Evolutionary conservation across 1,284 basidiomycete species (phyloP).

Genomic region (Naganishia albida): DNA sequence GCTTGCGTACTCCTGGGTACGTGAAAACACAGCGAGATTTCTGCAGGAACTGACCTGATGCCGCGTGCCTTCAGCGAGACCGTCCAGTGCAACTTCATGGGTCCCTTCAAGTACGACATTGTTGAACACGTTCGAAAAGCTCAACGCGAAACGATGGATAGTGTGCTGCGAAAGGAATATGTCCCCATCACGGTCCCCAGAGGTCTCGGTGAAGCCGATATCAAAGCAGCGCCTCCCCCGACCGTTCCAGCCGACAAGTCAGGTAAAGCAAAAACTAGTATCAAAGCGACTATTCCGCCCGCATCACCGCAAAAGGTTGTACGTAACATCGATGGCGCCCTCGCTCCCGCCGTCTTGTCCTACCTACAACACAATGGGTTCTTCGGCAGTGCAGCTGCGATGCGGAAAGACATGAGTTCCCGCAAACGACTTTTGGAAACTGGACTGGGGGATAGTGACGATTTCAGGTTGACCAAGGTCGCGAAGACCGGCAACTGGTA

Average conservation of each 20-base stretch:
- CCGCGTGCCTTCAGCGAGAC: constrained; percentile 56
- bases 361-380: constrained; percentile 23
- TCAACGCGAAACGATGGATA: not conserved
- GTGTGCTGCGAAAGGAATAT: constrained; percentile 2
- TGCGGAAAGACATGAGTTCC: constrained; percentile 25
- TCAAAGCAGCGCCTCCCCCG: not conserved
- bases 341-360: constrained; percentile 23
- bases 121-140: constrained; percentile 64
- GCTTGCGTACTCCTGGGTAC: constrained; percentile 68
- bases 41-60: constrained; percentile 7
- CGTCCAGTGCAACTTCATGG: constrained; percentile 77
- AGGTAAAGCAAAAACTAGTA: not conserved
- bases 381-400: constrained; percentile 14
- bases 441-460: constrained; percentile 1
- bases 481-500: constrained; percentile 19
- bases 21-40: not conserved
- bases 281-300: not conserved
- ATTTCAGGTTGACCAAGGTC: not conserved
- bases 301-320: constrained; percentile 14
- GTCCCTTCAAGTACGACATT: constrained; percentile 83
- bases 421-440: constrained; percentile 20
- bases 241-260: not conserved
- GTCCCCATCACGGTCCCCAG: constrained; percentile 1
- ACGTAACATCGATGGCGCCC: constrained; percentile 16
- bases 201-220: not conserved